A percentile compares a stretch with the other conserved stretches of the same genome.
phyloP scores from a whole-genome alignment of 2,329 filamentous ascomycete species.

The Nothophaeocryptopus gaeumannii region DNA sequence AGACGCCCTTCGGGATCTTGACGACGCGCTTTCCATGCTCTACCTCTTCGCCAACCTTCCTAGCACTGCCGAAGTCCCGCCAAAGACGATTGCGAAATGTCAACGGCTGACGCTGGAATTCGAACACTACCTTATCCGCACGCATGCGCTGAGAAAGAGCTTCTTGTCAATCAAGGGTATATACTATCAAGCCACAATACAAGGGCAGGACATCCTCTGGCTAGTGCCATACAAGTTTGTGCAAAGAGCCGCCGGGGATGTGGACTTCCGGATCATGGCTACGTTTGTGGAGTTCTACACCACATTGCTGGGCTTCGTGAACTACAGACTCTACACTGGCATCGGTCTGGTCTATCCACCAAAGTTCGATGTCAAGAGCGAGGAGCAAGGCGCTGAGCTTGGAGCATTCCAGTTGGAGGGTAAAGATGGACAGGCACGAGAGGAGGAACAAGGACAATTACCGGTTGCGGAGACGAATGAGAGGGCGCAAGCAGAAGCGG shows the following conservation, averaged over 20 bases:
- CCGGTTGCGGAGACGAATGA: constrained; percentile 32
- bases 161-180: constrained; percentile 99
- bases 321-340: constrained; percentile 90
- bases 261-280: constrained; percentile 98
- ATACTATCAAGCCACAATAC: constrained; percentile 96
- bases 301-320: constrained; percentile 90
- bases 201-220: constrained; percentile 96
- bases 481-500: constrained; percentile 49
- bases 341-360: constrained; percentile 92
- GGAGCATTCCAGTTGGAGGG: constrained; percentile 88
- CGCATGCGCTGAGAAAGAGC: constrained; percentile 87
- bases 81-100: constrained; percentile 93
- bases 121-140: constrained; percentile 93
- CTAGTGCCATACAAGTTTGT: constrained; percentile 98
- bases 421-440: constrained; percentile 50
- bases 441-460: constrained; percentile 26
- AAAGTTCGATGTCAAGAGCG: constrained; percentile 82
- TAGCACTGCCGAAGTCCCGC: constrained; percentile 81
- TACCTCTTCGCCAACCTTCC: constrained; percentile 97
- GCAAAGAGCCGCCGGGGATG: constrained; percentile 85
- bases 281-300: constrained; percentile 99
- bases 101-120: constrained; percentile 93
- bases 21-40: constrained; percentile 94
- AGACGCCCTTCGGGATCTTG: constrained; percentile 88
- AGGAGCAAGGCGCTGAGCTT: constrained; percentile 85